Conservation (phyloP, 2,329 filamentous ascomycete species). For the Phyllosticta citribraziliensis region DNA sequence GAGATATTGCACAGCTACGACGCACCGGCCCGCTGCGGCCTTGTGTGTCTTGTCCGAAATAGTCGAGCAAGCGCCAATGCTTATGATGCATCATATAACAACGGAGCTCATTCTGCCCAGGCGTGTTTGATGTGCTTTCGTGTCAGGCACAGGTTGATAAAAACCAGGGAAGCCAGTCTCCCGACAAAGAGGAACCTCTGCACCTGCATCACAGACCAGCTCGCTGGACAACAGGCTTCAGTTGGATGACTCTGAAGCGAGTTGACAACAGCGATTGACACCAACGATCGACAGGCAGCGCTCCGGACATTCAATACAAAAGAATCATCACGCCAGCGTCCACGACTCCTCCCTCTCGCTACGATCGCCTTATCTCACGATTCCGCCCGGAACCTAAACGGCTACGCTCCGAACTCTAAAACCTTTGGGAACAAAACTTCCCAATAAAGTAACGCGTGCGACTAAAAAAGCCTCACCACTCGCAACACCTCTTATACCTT, state of each 20-base stretch:
- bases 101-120: conserved; percentile 1
- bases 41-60: neutral
- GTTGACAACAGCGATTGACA: conserved; percentile 1
- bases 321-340: neutral
- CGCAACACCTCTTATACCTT: neutral
- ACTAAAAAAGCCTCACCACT: neutral
- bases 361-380: neutral
- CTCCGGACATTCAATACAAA: neutral
- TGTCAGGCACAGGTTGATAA: conserved; percentile 3
- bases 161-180: neutral
- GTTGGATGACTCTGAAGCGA: neutral
- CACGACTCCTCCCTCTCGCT: neutral
- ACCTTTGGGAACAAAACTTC: neutral
- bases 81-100: conserved; percentile 1
- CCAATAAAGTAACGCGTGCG: neutral
- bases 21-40: neutral
- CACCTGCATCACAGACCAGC: neutral
- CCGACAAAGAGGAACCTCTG: conserved; percentile 2
- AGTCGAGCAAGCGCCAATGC: neutral
- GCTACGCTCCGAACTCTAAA: neutral
- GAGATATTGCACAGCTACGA: neutral
- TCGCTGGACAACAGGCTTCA: neutral
- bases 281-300: conserved; percentile 7
- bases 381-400: neutral
- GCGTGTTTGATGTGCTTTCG: conserved; percentile 5